These are phyloP conservation scores for Penicillium salamii DNA, from an alignment of 495 filamentous ascomycete genomes.

Conservation along the genomic window DNA sequence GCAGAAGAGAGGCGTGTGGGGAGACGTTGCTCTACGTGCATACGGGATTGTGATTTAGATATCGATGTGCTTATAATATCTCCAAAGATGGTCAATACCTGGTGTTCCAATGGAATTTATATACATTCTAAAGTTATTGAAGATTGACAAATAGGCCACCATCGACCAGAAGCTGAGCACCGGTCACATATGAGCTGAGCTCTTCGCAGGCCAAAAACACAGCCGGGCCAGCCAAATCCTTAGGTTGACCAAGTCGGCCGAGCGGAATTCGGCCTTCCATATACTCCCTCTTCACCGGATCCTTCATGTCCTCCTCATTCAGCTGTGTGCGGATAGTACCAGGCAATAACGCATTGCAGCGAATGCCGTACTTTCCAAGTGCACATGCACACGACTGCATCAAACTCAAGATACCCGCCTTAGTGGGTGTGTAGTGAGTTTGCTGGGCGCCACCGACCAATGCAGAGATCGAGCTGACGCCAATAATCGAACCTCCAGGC, in stretches of 20 bases:
- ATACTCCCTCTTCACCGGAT: conserved; percentile 68
- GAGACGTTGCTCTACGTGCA: conserved; percentile 60
- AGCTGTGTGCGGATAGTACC: conserved; percentile 84
- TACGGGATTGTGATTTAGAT: conserved; percentile 51
- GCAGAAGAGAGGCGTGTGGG: conserved; percentile 65
- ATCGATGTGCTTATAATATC: too few relatives aligned
- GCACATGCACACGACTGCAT: conserved; percentile 85
- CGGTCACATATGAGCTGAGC: conserved; percentile 77
- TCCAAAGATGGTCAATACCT: too few relatives aligned
- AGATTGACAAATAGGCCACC: conserved; percentile 73
- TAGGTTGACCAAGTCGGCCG: conserved; percentile 65
- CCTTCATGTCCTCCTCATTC: conserved; percentile 74
- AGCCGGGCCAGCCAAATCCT: conserved; percentile 76
- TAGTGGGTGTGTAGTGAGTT: conserved; percentile 88
- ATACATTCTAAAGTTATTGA: conserved; percentile 39
- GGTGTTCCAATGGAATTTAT: neutral
- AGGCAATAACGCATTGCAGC: conserved; percentile 83
- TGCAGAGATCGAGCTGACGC: conserved; percentile 76
- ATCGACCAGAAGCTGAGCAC: conserved; percentile 82
- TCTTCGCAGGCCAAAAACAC: conserved; percentile 80
- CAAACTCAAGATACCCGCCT: conserved; percentile 76
- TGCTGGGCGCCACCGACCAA: conserved; percentile 79
- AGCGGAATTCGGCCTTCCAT: conserved; percentile 85
- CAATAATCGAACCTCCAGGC: conserved; percentile 77
- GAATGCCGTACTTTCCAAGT: conserved; percentile 68